Evolutionary conservation across 2,329 filamentous ascomycete genomes (phyloP), one percentile per base, ranked within the genome.

Genomic region (Fusarium chlamydosporum): DNA sequence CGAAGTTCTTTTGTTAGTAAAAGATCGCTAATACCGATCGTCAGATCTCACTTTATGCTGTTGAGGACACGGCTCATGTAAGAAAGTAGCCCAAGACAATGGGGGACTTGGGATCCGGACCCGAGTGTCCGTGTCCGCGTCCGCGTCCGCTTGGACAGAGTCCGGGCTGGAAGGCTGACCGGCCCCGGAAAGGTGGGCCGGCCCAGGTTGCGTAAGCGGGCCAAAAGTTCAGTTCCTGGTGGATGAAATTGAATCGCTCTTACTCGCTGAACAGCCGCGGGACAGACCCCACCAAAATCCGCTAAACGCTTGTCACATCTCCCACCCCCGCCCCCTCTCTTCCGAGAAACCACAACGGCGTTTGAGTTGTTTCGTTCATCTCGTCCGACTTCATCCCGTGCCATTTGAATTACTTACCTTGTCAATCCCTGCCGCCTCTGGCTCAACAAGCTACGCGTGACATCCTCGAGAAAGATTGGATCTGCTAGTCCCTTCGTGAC

Each of bases 261-360:
- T 26, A 73, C 71, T 73, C 50, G 71, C 26, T 43, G 29, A 11
- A 54, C 40, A 57, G 38, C 53, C 57, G 54, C 63, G 63, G 43
- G n/a, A 54, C 34, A 26, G 16, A 27, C 65, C 50, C 57, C 62
- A 56, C 64, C 45, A 56, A 12, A 47, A 51, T 56, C 46, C 27
- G 41, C 37, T 18, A 51, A 35, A 56, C 57, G 48, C 60, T 55
- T 62, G 56, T 46, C 56, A 50, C 62, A 62, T 67, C 62, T 42
- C 42, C 62, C 63, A 29, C 58, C 64, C 53, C 59, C 64, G 41
- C 64, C 65, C 65, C 65, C 65, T 61, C 66, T 46, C 55, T 68
- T 68, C 66, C 66, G 66, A 68, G 35, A 43, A 64, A 51, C 46
- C 34, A 35, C 56, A 66, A 69, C 65, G 40, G 56, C 56, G 27